These are phyloP conservation scores for Phaffomyces opuntiae DNA, from an alignment of 805 yeast genomes.

Conservation along the genomic window DNA sequence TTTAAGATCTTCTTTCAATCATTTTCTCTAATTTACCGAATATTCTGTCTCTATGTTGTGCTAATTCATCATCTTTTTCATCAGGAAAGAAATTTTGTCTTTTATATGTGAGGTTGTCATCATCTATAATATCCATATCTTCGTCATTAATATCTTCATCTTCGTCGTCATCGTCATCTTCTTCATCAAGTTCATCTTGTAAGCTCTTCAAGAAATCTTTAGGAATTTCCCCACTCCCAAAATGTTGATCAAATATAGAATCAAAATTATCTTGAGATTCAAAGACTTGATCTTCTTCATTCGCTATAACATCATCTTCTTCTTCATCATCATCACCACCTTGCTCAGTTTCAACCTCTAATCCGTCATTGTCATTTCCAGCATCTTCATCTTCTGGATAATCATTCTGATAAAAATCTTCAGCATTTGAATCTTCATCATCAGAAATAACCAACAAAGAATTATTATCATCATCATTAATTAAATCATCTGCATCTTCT, in stretches of 20 bases:
- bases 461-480: slow-evolving; percentile 28
- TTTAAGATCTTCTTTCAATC: slow-evolving; percentile 28
- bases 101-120: slow-evolving; percentile 27
- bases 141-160: slow-evolving; percentile 32
- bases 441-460: slow-evolving; percentile 43
- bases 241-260: slow-evolving; percentile 2
- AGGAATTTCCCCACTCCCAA: slow-evolving; percentile 1
- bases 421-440: slow-evolving; percentile 86
- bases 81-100: slow-evolving; percentile 49
- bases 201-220: slow-evolving; percentile 4
- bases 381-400: slow-evolving; percentile 93
- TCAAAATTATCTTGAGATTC: too few relatives aligned
- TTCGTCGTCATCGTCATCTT: slow-evolving; percentile 49
- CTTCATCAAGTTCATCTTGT: slow-evolving; percentile 4
- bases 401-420: slow-evolving; percentile 85
- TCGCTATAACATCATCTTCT: not conserved
- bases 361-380: slow-evolving; percentile 16
- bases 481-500: slow-evolving; percentile 30
- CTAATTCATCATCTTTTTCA: slow-evolving; percentile 43
- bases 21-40: slow-evolving; percentile 43
- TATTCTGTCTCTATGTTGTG: slow-evolving; percentile 39
- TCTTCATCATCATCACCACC: slow-evolving; percentile 1
- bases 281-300: too few relatives aligned
- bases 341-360: slow-evolving; percentile 4
- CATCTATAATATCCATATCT: slow-evolving; percentile 28